Conservation (phyloP, 805 yeast genomes). For the Komagataella phaffii region DNA sequence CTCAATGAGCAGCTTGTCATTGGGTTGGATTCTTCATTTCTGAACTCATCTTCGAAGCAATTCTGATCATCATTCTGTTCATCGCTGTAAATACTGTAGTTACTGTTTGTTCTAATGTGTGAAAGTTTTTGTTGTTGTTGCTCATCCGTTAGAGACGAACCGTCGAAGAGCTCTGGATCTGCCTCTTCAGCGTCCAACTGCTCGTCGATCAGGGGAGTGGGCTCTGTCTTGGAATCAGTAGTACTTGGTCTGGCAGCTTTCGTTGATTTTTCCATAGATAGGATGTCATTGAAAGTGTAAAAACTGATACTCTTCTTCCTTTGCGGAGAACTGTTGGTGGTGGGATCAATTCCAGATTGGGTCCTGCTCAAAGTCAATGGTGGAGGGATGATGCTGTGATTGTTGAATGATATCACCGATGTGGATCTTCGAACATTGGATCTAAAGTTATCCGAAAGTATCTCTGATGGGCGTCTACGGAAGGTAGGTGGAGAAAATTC, state of each 20-base stretch:
- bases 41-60: neutral
- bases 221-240: neutral
- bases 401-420: neutral
- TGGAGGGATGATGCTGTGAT: neutral
- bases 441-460: neutral
- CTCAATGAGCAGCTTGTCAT: neutral
- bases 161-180: neutral
- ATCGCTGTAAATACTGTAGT: slow-evolving; percentile 1
- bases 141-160: neutral
- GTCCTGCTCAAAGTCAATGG: slow-evolving; percentile 1
- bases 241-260: neutral
- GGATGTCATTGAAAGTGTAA: slow-evolving; percentile 18
- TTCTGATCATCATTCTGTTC: neutral
- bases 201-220: neutral
- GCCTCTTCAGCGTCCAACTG: neutral
- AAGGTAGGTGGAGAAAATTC: neutral
- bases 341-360: neutral
- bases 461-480: neutral
- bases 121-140: neutral
- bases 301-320: slow-evolving; percentile 9
- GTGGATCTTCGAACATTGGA: neutral
- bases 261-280: neutral
- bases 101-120: neutral
- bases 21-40: neutral
- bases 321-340: neutral